These are phyloP conservation scores for Metschnikowia aberdeeniae DNA, from an alignment of 805 yeast species.

Conservation along the genomic window DNA sequence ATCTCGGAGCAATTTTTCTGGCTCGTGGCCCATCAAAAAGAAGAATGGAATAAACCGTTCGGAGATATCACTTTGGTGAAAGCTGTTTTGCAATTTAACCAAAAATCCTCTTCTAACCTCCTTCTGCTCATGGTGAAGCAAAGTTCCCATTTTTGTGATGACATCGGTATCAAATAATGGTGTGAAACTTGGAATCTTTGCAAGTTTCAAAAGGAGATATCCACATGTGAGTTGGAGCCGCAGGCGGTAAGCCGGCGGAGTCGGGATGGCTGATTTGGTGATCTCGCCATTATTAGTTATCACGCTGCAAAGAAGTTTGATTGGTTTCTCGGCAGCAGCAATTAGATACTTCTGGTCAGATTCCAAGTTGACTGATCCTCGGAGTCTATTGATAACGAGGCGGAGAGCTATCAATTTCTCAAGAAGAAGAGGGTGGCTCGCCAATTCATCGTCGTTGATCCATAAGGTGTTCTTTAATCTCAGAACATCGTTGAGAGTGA, in stretches of 20 bases:
- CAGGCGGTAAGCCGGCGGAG: conserved; percentile 60
- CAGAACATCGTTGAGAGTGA: conserved; percentile 22
- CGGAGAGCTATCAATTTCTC: conserved; percentile 52
- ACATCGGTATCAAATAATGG: conserved; percentile 48
- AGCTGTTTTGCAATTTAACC: conserved; percentile 44
- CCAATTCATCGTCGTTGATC: conserved; percentile 43
- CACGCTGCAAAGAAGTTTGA: conserved; percentile 62
- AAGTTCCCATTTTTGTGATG: conserved; percentile 49
- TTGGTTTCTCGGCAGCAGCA: conserved; percentile 32
- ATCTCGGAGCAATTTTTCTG: conserved; percentile 45
- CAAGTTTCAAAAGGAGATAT: conserved; percentile 56
- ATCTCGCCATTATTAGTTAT: conserved; percentile 79
- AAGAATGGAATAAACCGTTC: conserved; percentile 63
- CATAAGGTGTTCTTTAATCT: conserved; percentile 33
- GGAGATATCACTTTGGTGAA: conserved; percentile 53
- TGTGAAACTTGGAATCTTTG: conserved; percentile 50
- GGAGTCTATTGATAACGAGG: conserved; percentile 57
- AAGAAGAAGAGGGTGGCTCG: conserved; percentile 27
- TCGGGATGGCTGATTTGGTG: conserved; percentile 47
- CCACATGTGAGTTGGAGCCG: conserved; percentile 70
- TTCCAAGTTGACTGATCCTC: conserved; percentile 34
- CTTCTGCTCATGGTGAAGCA: conserved; percentile 64
- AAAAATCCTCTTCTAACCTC: conserved; percentile 54
- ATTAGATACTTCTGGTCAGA: conserved; percentile 5
- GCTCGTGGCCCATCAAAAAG: conserved; percentile 77